Conservation (phyloP, 768 basidiomycete genomes). For the Fibroporia radiculosa region DNA sequence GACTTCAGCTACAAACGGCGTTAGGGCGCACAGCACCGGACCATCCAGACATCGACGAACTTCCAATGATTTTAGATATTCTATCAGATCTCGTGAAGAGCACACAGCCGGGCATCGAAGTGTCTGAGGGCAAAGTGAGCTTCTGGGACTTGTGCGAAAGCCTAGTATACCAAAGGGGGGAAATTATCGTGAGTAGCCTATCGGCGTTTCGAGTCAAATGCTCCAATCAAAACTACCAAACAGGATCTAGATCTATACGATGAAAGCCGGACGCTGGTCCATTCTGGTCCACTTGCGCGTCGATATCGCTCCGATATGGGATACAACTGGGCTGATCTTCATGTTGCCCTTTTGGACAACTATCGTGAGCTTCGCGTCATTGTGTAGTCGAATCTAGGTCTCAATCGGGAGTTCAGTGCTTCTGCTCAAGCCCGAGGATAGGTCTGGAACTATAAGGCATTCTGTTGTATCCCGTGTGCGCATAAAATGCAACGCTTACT, state of each 20-base stretch:
- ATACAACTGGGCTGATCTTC: constrained; percentile 63
- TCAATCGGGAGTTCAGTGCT: constrained; percentile 38
- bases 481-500: constrained; percentile 1
- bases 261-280: constrained; percentile 63
- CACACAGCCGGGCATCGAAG: constrained; percentile 85
- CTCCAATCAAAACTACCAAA: constrained; percentile 1
- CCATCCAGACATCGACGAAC: constrained; percentile 73
- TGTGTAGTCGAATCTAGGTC: background rate
- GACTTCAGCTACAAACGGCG: constrained; percentile 64
- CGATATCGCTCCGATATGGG: constrained; percentile 55
- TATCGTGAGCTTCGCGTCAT: constrained; percentile 42
- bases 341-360: constrained; percentile 67
- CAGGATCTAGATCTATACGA: constrained; percentile 82
- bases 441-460: constrained; percentile 37
- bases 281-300: constrained; percentile 58
- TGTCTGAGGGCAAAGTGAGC: constrained; percentile 87
- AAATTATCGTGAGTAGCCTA: constrained; percentile 58
- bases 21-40: constrained; percentile 56
- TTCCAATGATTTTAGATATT: constrained; percentile 65
- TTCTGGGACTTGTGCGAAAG: constrained; percentile 77
- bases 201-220: background rate
- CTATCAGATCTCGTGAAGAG: constrained; percentile 71
- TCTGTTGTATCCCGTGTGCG: constrained; percentile 61
- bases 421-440: constrained; percentile 53
- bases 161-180: constrained; percentile 66